These are phyloP conservation scores for Neostapfia colusana DNA, from an alignment of 176 grass and related monocot genomes.

Conservation along the genomic window DNA sequence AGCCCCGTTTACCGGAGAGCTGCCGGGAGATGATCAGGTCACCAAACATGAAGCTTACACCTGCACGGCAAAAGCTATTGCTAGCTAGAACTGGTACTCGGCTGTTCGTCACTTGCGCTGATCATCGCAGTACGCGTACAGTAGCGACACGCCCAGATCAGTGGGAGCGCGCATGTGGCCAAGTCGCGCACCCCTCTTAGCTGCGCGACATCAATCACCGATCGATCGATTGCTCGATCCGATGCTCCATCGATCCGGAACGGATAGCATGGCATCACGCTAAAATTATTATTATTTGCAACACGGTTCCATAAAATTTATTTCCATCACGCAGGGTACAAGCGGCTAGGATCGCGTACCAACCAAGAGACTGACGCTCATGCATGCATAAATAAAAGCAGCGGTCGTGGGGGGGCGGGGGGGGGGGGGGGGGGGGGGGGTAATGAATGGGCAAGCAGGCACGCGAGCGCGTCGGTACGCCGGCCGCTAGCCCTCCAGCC, in stretches of 20 bases:
- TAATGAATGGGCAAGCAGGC: not conserved
- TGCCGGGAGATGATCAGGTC: not conserved
- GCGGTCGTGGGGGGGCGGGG: too few relatives aligned
- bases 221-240: slow-evolving; percentile 12
- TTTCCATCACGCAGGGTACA: too few relatives aligned
- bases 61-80: not conserved
- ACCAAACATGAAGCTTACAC: not conserved
- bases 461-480: not conserved
- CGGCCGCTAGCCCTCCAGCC: too few relatives aligned
- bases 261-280: not conserved
- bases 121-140: not conserved
- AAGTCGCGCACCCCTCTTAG: slow-evolving; percentile 8
- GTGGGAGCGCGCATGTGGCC: not conserved
- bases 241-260: not conserved
- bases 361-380: not conserved
- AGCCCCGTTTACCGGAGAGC: not conserved
- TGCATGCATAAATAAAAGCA: not conserved
- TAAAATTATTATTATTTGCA: too few relatives aligned
- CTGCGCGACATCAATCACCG: not conserved
- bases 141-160: not conserved
- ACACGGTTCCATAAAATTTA: too few relatives aligned
- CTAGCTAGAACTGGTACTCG: too few relatives aligned
- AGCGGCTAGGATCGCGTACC: slow-evolving; percentile 5
- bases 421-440: too few relatives aligned
- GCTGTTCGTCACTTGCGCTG: not conserved